Conservation (phyloP, 148 eudicot species). For the Chenopodium quinoa region DNA sequence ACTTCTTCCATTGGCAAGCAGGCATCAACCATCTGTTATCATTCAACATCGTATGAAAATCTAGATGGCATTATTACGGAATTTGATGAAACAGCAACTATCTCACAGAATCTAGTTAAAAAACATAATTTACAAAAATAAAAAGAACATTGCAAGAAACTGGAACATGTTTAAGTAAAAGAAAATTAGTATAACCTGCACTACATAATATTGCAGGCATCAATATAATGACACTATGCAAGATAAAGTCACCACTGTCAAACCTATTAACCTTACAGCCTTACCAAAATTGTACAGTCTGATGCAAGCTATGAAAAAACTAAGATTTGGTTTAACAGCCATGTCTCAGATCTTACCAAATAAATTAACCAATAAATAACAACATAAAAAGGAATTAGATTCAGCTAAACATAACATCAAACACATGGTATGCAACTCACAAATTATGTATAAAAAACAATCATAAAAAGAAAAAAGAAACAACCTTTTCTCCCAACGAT, state of each 20-base stretch:
- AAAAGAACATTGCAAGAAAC: not conserved
- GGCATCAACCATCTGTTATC: slow-evolving; percentile 66
- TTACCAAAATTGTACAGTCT: too few species aligned
- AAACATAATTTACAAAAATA: not conserved
- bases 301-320: too few species aligned
- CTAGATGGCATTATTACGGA: not conserved
- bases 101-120: not conserved
- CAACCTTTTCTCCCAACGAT: slow-evolving; percentile 99
- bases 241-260: too few species aligned
- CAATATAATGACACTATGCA: too few species aligned
- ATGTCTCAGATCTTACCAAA: not conserved
- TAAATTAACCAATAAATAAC: not conserved
- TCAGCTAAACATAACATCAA: slow-evolving; percentile 26
- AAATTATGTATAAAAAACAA: not conserved
- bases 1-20: slow-evolving; percentile 71
- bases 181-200: too few species aligned
- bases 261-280: too few species aligned
- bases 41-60: not conserved
- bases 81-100: not conserved
- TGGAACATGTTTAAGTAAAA: too few species aligned
- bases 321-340: too few species aligned
- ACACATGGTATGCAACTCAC: slow-evolving; percentile 20
- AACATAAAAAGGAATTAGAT: not conserved
- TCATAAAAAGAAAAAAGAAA: not conserved
- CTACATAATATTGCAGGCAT: too few species aligned